Evolutionary conservation across 2,329 filamentous ascomycete genomes (phyloP).

Genomic region (Botrytis paeoniae): DNA sequence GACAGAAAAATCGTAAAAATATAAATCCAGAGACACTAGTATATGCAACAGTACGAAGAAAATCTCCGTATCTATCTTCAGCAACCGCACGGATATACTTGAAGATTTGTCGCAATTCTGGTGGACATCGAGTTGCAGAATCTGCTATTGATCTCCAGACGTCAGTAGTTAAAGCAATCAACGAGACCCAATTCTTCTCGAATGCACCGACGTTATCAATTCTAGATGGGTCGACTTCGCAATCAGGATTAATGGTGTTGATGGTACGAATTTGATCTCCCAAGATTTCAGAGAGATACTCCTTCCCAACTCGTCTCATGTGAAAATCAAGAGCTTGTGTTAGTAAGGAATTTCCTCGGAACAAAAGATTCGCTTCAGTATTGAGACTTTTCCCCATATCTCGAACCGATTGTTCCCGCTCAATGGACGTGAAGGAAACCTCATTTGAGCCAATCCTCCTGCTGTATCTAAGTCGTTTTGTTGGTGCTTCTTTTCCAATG

Average conservation of each 20-base stretch:
- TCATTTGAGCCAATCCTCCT: conserved; percentile 69
- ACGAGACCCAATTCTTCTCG: conserved; percentile 75
- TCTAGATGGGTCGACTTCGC: conserved; percentile 90
- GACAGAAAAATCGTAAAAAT: conserved; percentile 92
- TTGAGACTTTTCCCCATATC: conserved; percentile 77
- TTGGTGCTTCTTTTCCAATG: conserved; percentile 74
- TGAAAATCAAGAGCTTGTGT: conserved; percentile 93
- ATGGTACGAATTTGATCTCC: conserved; percentile 85
- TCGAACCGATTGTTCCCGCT: conserved; percentile 69
- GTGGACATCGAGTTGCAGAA: conserved; percentile 72
- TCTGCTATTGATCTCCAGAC: conserved; percentile 80
- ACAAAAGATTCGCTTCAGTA: conserved; percentile 89
- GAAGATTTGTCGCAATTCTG: conserved; percentile 80
- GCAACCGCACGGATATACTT: conserved; percentile 90
- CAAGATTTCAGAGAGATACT: conserved; percentile 85
- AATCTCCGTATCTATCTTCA: conserved; percentile 92
- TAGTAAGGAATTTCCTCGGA: conserved; percentile 89
- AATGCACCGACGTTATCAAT: conserved; percentile 67
- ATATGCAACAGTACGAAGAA: conserved; percentile 82
- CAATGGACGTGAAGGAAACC: conserved; percentile 55
- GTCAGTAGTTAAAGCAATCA: conserved; percentile 74
- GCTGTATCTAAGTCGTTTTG: conserved; percentile 71
- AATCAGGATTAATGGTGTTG: conserved; percentile 85
- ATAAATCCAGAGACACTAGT: conserved; percentile 94
- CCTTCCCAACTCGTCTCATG: conserved; percentile 90